Evolutionary conservation across 73 alveolate species (phyloP).

Genomic region (Paramecium biaurelia): DNA sequence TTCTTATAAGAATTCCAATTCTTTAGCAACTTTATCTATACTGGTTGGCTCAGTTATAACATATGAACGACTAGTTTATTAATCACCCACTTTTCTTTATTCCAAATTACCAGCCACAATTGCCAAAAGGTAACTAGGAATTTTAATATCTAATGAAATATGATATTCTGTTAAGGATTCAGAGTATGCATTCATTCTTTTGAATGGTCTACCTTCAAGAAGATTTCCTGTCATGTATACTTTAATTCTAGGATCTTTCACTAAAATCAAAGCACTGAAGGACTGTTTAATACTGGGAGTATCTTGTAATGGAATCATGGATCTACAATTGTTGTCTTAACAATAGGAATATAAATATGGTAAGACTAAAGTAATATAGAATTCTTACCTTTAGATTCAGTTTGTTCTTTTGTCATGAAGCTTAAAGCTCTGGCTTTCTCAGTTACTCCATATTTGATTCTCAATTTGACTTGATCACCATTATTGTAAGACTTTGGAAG

Average conservation of each 20-base stretch:
- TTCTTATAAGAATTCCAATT: constrained; percentile 80
- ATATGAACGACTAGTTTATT: constrained; percentile 52
- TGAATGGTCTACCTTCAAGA: neutral
- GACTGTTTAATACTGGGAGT: constrained; percentile 92
- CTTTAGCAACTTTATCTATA: constrained; percentile 69
- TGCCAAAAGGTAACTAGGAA: constrained; percentile 89
- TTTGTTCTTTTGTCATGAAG: constrained; percentile 78
- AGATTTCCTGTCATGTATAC: constrained; percentile 64
- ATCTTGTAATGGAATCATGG: constrained; percentile 95
- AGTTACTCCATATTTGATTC: constrained; percentile 31
- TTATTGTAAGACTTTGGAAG: neutral
- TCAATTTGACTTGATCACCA: neutral
- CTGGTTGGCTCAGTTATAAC: constrained; percentile 87
- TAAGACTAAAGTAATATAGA: neutral
- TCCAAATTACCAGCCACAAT: constrained; percentile 87
- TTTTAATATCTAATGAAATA: constrained; percentile 81
- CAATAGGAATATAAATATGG: constrained; percentile 93
- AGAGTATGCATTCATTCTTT: neutral
- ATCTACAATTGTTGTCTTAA: constrained; percentile 89
- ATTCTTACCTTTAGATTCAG: constrained; percentile 80
- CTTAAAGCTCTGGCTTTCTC: constrained; percentile 69
- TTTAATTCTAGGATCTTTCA: constrained; percentile 49
- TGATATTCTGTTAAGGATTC: constrained; percentile 60
- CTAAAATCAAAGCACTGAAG: constrained; percentile 67
- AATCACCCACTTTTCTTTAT: constrained; percentile 64